phyloP scores from a whole-genome alignment of 345 rosid genomes.

The Angophora floribunda region DNA sequence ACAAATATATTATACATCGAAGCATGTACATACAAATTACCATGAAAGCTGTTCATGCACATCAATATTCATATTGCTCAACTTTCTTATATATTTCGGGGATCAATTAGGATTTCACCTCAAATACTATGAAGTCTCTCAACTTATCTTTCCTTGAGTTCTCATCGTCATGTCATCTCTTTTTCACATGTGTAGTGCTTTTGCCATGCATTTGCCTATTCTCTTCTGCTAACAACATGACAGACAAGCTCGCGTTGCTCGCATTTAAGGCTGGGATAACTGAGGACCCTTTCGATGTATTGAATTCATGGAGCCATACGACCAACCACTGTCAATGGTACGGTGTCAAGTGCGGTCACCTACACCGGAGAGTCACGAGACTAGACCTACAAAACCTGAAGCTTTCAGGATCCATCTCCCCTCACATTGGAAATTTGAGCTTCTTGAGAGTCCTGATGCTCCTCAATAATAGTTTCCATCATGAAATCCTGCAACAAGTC shows the following conservation, averaged over 20 bases:
- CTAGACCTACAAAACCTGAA: neutral
- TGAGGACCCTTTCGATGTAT: neutral
- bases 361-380: neutral
- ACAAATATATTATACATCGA: too few relatives aligned
- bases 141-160: too few relatives aligned
- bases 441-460: neutral
- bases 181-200: neutral
- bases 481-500: constrained; percentile 1
- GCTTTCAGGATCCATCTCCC: neutral
- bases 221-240: constrained; percentile 8
- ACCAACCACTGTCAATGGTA: neutral
- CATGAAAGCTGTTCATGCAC: too few relatives aligned
- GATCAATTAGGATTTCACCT: too few relatives aligned
- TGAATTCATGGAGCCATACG: neutral
- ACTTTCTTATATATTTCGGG: too few relatives aligned
- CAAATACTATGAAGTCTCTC: too few relatives aligned
- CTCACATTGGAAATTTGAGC: neutral
- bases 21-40: too few relatives aligned
- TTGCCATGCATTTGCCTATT: neutral
- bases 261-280: neutral
- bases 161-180: too few relatives aligned
- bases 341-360: neutral
- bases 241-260: neutral
- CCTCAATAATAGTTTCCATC: neutral
- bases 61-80: too few relatives aligned